Evolutionary conservation across 2,329 filamentous ascomycete genomes (phyloP), one percentile per base, ranked within the genome.

Genomic region (Huntiella savannae): DNA sequence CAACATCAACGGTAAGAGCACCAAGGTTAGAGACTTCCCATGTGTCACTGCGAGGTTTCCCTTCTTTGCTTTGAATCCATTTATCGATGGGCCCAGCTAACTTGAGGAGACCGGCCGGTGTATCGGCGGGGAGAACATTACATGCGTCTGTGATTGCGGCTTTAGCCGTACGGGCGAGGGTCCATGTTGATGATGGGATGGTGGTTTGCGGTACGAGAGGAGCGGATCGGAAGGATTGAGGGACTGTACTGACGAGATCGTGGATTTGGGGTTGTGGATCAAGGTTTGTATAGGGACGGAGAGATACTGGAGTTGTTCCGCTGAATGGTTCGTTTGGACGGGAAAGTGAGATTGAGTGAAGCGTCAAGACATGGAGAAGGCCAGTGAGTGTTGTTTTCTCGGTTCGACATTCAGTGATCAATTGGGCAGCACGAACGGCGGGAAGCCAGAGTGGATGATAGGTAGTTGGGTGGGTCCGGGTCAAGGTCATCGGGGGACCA

Each of bases 11-110:
- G 4, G 13, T 53, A n/a, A 68, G 53, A 11, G 59, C 58, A 1
- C 72, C 71, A 4, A 73, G 49, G 53, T 75, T 76, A 50, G 67
- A 73, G 4, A 75, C 53, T 50, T 68, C 66, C 64, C 69, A 75
- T 1, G 67, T 65, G 3, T 53, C 53, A 2, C 59, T 55, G 7
- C 69, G 62, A 10, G 57, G 53, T 45, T 59, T 55, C 1, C 69
- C 69, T 12, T 71, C 54, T 52, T 64, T 65, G 1, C 55, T 53
- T 3, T 53, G 50, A 52, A 65, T 67, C 50, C 62, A 66, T 1
- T 54, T 52, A 35, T 57, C 55, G 58, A 65, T 69, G 57, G 75
- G 63, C 2, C 54, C 36, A 4, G 73, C 55, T 43, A 62, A 64
- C 2, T 53, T 52, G 11, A 72, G 46, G 46, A 73, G 52, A 4